phyloP scores from a whole-genome alignment of 2,329 filamentous ascomycete genomes.

The Curvularia verruculosa region DNA sequence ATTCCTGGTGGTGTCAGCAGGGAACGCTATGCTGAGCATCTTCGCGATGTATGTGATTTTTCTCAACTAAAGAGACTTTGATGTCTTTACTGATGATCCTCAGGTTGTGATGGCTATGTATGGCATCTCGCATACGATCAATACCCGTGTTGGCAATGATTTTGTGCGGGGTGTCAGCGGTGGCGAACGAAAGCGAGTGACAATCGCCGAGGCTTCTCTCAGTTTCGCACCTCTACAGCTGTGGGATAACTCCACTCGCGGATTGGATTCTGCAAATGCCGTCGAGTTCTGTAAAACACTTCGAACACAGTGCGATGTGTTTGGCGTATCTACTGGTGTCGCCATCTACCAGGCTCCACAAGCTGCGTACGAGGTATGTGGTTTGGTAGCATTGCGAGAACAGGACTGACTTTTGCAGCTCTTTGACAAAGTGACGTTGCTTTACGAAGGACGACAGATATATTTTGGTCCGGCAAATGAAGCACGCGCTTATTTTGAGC shows the following conservation, averaged over 20 bases:
- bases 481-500: slow-evolving; percentile 70
- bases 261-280: slow-evolving; percentile 72
- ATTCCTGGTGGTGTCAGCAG: slow-evolving; percentile 63
- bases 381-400: not conserved
- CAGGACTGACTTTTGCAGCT: slow-evolving; percentile 4
- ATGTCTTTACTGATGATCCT: slow-evolving; percentile 4
- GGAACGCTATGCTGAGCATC: slow-evolving; percentile 63
- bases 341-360: slow-evolving; percentile 58
- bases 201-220: slow-evolving; percentile 48
- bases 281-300: slow-evolving; percentile 67
- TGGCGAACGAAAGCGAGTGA: slow-evolving; percentile 60
- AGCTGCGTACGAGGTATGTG: slow-evolving; percentile 63
- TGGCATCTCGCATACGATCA: slow-evolving; percentile 71
- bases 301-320: slow-evolving; percentile 63
- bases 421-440: slow-evolving; percentile 28
- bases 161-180: slow-evolving; percentile 73
- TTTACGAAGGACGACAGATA: slow-evolving; percentile 68
- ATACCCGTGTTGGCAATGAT: slow-evolving; percentile 74
- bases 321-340: slow-evolving; percentile 47
- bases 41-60: slow-evolving; percentile 57
- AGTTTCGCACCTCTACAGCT: slow-evolving; percentile 62
- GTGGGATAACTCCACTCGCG: slow-evolving; percentile 76
- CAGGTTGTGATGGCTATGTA: slow-evolving; percentile 74
- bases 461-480: slow-evolving; percentile 68
- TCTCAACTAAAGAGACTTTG: not conserved